Evolutionary conservation across 495 filamentous ascomycete species (phyloP).

Genomic region (Terfezia claveryi): DNA sequence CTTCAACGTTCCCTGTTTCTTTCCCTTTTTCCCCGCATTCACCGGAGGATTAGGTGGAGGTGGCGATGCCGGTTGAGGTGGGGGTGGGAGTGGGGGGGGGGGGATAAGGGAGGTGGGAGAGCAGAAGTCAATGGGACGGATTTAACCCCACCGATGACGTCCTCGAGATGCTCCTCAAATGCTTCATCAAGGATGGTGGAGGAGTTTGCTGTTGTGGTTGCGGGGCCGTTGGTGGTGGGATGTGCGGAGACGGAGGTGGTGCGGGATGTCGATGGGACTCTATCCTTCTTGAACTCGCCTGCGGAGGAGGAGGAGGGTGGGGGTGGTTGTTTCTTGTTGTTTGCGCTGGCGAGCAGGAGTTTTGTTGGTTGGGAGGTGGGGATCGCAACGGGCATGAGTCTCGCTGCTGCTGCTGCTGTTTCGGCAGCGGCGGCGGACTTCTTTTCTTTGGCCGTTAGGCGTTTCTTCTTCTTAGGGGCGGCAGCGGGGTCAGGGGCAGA

Average conservation of each 20-base stretch:
- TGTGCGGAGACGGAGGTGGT: not conserved
- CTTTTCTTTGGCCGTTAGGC: not conserved
- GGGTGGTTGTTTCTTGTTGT: slow-evolving; percentile 6
- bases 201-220: not conserved
- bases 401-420: not conserved
- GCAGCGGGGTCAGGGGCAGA: not conserved
- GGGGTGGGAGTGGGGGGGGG: slow-evolving; percentile 19
- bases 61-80: slow-evolving; percentile 8
- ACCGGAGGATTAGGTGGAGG: slow-evolving; percentile 14
- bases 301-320: too few relatives aligned
- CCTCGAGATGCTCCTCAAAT: not conserved
- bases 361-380: slow-evolving; percentile 4
- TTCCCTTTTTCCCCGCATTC: slow-evolving; percentile 7
- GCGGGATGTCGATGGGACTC: not conserved
- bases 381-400: slow-evolving; percentile 5
- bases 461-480: slow-evolving; percentile 4
- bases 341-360: slow-evolving; percentile 12
- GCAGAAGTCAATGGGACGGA: slow-evolving; percentile 18
- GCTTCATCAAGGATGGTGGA: not conserved
- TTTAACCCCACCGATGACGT: not conserved
- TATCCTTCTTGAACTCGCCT: too few relatives aligned
- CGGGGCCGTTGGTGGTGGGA: not conserved
- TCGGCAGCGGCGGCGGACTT: not conserved
- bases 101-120: slow-evolving; percentile 10
- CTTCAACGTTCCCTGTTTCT: not conserved